Conservation (phyloP, 345 rosid species). For the Aquilaria yunnanensis region DNA sequence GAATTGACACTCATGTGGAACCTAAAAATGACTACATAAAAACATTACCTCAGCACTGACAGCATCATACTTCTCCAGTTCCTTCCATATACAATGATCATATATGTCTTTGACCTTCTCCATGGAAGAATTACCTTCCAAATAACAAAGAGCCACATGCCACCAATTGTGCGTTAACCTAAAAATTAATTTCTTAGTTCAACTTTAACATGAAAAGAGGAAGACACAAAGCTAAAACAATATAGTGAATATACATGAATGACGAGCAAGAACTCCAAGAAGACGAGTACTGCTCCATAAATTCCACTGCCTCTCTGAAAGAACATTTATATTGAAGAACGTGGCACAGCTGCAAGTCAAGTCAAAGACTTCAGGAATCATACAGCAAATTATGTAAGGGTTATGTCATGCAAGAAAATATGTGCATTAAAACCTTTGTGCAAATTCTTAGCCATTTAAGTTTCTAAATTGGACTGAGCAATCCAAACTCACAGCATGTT, state of each 20-base stretch:
- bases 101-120: slow-evolving; percentile 56
- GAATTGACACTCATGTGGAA: not conserved
- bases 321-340: slow-evolving; percentile 72
- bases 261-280: slow-evolving; percentile 68
- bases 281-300: slow-evolving; percentile 67
- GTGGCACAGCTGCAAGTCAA: slow-evolving; percentile 67
- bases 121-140: slow-evolving; percentile 78
- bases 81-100: slow-evolving; percentile 72
- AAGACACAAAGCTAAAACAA: not conserved
- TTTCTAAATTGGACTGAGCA: slow-evolving; percentile 1
- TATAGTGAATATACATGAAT: slow-evolving; percentile 47
- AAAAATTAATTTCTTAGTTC: slow-evolving; percentile 2
- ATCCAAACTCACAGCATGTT: slow-evolving; percentile 67
- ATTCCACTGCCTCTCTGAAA: slow-evolving; percentile 78
- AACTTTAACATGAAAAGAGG: not conserved
- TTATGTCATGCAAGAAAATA: slow-evolving; percentile 2
- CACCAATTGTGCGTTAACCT: slow-evolving; percentile 98
- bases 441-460: not conserved
- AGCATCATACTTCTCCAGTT: slow-evolving; percentile 54
- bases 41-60: slow-evolving; percentile 42
- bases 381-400: not conserved
- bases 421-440: not conserved
- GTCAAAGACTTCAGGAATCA: slow-evolving; percentile 3
- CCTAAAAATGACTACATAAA: not conserved
- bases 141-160: slow-evolving; percentile 91